Percentiles rank a stretch among this genome's conserved stretches.
These are phyloP conservation scores for Diaporthe ampelina DNA, from an alignment of 2,329 filamentous ascomycete species.

Conservation along the genomic window DNA sequence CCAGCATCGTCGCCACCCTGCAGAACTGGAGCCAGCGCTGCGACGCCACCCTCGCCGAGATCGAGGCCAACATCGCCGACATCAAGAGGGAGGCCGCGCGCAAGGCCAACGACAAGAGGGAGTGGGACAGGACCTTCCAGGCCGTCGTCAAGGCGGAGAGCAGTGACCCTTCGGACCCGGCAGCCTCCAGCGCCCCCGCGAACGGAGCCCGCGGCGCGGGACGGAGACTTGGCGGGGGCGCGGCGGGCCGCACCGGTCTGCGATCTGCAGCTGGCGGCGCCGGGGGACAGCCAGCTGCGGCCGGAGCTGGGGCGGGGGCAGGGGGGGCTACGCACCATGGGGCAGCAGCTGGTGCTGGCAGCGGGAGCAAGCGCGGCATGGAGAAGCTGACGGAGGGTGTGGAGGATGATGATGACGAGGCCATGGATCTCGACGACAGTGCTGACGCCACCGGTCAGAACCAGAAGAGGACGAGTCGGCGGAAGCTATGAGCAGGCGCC, in stretches of 20 bases:
- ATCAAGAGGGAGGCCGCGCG: conserved; percentile 72
- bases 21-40: conserved; percentile 85
- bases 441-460: conserved; percentile 66
- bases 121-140: conserved; percentile 63
- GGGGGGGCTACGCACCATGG: background rate
- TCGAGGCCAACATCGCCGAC: conserved; percentile 80
- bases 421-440: conserved; percentile 69
- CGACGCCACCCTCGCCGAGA: conserved; percentile 76
- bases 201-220: conserved; percentile 26
- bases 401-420: conserved; percentile 60
- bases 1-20: conserved; percentile 76
- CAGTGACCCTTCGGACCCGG: conserved; percentile 37
- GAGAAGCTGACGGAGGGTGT: conserved; percentile 56
- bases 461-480: conserved; percentile 65
- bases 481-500: conserved; percentile 62
- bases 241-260: conserved; percentile 16
- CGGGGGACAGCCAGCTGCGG: background rate
- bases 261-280: background rate
- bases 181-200: conserved; percentile 44
- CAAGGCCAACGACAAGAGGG: conserved; percentile 64
- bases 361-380: conserved; percentile 42
- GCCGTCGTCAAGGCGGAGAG: conserved; percentile 63
- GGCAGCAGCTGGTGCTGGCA: background rate
- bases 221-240: conserved; percentile 41
- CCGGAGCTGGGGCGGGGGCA: background rate